Evolutionary conservation across 2,329 filamentous ascomycete species (phyloP).

Genomic region (Metarhizium rileyi): DNA sequence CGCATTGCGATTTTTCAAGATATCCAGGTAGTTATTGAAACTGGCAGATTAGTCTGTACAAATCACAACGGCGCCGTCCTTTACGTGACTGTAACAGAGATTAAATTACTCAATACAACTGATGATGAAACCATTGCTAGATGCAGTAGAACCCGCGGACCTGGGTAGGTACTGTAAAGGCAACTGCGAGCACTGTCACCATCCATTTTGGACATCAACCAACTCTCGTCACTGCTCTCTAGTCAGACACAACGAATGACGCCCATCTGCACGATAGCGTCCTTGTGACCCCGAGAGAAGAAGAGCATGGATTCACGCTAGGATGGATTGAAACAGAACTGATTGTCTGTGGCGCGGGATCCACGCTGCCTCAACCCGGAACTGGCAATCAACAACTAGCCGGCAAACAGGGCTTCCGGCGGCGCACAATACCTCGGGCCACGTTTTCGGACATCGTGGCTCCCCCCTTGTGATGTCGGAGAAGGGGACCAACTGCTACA

Average conservation of each 20-base stretch:
- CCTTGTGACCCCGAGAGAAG: not conserved
- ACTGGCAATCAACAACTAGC: not conserved
- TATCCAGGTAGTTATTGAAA: not conserved
- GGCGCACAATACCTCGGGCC: not conserved
- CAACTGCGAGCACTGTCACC: too few species aligned
- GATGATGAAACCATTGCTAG: too few species aligned
- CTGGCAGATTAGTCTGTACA: too few species aligned
- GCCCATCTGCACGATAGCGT: not conserved
- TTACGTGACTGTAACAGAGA: too few species aligned
- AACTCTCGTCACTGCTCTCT: too few species aligned
- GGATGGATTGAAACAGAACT: too few species aligned
- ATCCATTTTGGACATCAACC: too few species aligned
- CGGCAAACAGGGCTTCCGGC: not conserved
- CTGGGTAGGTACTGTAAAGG: too few species aligned
- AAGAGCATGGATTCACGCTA: not conserved
- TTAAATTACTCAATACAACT: too few species aligned
- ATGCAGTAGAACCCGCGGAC: too few species aligned
- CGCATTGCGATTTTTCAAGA: not conserved
- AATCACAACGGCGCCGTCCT: too few species aligned
- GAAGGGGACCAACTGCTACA: not conserved
- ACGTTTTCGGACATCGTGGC: not conserved
- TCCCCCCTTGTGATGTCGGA: not conserved
- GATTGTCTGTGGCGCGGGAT: not conserved
- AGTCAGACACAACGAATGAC: too few species aligned
- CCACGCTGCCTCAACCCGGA: not conserved